These are phyloP conservation scores for Globisporangium radiosum DNA, from an alignment of 352 stramenopile genomes.

Conservation along the genomic window DNA sequence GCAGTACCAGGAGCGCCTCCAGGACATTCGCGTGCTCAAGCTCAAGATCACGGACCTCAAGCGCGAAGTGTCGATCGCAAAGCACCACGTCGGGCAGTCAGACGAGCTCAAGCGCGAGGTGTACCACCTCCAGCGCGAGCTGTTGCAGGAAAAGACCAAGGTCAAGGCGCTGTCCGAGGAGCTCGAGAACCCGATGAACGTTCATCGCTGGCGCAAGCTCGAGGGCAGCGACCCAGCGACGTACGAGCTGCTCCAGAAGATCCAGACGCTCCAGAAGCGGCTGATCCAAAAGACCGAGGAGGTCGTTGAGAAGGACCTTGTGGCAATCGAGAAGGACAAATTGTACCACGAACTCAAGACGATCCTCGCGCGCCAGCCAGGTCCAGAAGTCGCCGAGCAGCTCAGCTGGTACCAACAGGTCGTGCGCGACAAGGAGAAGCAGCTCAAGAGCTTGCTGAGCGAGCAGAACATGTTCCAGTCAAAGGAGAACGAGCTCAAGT, in stretches of 20 bases:
- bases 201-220: constrained; percentile 96
- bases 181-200: constrained; percentile 96
- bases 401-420: constrained; percentile 93
- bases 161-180: constrained; percentile 95
- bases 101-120: constrained; percentile 88
- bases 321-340: constrained; percentile 96
- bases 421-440: constrained; percentile 94
- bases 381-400: constrained; percentile 93
- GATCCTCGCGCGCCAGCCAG: constrained; percentile 88
- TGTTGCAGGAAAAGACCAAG: constrained; percentile 95
- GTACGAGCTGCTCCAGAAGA: constrained; percentile 96
- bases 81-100: constrained; percentile 81
- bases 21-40: constrained; percentile 94
- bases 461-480: constrained; percentile 97
- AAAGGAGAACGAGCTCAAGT: constrained; percentile 94
- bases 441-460: constrained; percentile 95
- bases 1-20: constrained; percentile 90
- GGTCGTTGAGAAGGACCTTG: constrained; percentile 91
- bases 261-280: constrained; percentile 92
- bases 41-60: constrained; percentile 93
- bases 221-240: constrained; percentile 93
- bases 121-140: constrained; percentile 87
- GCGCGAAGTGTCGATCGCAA: constrained; percentile 87
- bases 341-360: constrained; percentile 93
- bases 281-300: constrained; percentile 96